These are phyloP conservation scores for Fusarium sp. DNA, from an alignment of 2,329 filamentous ascomycete species.

Conservation along the genomic window DNA sequence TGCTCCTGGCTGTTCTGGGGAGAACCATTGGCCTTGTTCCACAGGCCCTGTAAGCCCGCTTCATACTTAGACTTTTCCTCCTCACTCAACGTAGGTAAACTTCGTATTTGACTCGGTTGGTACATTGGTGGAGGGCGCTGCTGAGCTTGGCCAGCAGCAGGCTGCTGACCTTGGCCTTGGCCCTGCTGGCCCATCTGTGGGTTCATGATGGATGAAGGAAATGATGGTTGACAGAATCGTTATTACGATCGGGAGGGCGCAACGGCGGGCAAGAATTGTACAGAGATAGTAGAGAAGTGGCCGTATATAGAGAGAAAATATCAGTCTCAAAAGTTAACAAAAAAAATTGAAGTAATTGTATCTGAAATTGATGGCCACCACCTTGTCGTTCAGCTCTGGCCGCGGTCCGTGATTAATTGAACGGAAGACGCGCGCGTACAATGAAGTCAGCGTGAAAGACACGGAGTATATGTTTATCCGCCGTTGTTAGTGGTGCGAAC, in stretches of 20 bases:
- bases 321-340: neutral
- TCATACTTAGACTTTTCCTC: constrained; percentile 72
- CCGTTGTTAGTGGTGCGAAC: neutral
- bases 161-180: constrained; percentile 45
- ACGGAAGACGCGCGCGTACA: constrained; percentile 16
- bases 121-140: constrained; percentile 58
- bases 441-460: constrained; percentile 12
- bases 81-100: constrained; percentile 62
- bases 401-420: constrained; percentile 28
- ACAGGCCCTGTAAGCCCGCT: constrained; percentile 65
- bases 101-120: constrained; percentile 65
- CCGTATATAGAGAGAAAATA: neutral
- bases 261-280: neutral
- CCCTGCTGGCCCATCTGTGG: constrained; percentile 46
- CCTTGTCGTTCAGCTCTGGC: constrained; percentile 16
- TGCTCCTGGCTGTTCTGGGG: constrained; percentile 63
- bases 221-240: neutral
- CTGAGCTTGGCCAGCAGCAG: constrained; percentile 40
- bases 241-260: neutral
- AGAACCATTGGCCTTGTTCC: constrained; percentile 64
- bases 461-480: constrained; percentile 31
- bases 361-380: constrained; percentile 8
- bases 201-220: constrained; percentile 37
- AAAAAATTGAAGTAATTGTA: neutral
- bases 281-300: neutral